These are phyloP conservation scores for Leavenworthia alabamica DNA, from an alignment of 345 rosid species.

Conservation along the genomic window DNA sequence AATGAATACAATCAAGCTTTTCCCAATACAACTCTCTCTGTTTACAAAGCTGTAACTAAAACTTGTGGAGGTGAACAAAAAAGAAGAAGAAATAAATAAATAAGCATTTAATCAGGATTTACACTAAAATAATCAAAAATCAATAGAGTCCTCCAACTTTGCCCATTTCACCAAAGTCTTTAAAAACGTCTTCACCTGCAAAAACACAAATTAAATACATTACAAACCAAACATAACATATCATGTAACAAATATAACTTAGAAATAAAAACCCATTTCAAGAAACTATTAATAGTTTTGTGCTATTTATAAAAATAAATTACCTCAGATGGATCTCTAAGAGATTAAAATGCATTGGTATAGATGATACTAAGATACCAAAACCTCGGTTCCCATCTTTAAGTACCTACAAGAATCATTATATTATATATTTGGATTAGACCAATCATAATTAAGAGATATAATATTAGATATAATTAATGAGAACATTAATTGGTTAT, in stretches of 20 bases:
- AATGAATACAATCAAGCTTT: no score
- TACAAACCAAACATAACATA: not conserved
- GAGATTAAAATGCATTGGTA: slow-evolving; percentile 66
- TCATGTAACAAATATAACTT: not conserved
- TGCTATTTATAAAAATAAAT: not conserved
- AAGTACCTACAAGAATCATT: slow-evolving; percentile 38
- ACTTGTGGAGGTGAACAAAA: not conserved
- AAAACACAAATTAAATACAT: not conserved
- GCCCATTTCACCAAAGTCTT: slow-evolving; percentile 62
- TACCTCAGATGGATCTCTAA: slow-evolving; percentile 74
- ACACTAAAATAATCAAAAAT: not conserved
- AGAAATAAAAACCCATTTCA: not conserved
- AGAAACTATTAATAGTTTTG: not conserved
- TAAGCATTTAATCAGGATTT: not conserved
- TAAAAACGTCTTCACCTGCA: slow-evolving; percentile 77
- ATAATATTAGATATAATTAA: not conserved
- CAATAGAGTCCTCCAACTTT: slow-evolving; percentile 20
- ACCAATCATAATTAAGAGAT: not conserved
- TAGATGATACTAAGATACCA: slow-evolving; percentile 75
- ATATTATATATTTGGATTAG: not conserved
- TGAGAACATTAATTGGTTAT: not conserved
- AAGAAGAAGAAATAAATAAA: not conserved
- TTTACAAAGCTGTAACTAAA: not conserved
- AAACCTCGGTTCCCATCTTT: slow-evolving; percentile 52
- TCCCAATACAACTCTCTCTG: no score